Percentiles rank a stretch among this genome's conserved stretches.
Evolutionary conservation across 352 stramenopile genomes (phyloP).

Genomic region (Phytophthora brassicae): DNA sequence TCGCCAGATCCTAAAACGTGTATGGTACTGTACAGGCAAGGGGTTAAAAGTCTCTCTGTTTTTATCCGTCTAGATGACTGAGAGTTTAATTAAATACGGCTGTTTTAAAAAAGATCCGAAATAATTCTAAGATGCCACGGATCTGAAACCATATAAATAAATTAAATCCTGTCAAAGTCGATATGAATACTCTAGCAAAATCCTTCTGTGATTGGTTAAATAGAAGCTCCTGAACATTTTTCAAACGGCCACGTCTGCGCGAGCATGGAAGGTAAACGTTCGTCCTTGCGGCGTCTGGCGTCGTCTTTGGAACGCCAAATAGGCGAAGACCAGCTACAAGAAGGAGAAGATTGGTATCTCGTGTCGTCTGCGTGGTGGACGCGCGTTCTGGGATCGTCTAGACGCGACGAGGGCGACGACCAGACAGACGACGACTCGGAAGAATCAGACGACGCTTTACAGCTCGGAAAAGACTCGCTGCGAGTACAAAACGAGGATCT

Average conservation of each 20-base stretch:
- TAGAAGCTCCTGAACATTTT: too few relatives aligned
- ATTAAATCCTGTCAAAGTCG: too few relatives aligned
- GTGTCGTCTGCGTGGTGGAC: conserved; percentile 60
- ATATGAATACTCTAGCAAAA: too few relatives aligned
- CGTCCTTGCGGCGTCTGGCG: conserved; percentile 14
- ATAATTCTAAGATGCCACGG: too few relatives aligned
- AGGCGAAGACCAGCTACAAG: conserved; percentile 38
- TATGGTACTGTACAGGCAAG: too few relatives aligned
- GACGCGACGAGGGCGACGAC: conserved; percentile 22
- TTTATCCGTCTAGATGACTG: too few relatives aligned
- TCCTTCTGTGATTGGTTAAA: too few relatives aligned
- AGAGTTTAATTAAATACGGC: too few relatives aligned
- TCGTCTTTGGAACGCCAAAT: conserved; percentile 32
- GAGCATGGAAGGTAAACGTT: conserved; percentile 5
- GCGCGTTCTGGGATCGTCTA: conserved; percentile 26
- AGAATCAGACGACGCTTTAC: conserved; percentile 19
- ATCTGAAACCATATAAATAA: too few relatives aligned
- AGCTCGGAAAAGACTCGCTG: conserved; percentile 12
- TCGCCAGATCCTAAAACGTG: too few relatives aligned
- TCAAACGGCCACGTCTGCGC: conserved; percentile 1
- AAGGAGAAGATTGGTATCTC: conserved; percentile 68
- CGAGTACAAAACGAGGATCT: conserved; percentile 48
- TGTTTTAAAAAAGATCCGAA: too few relatives aligned
- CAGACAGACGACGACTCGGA: conserved; percentile 43
- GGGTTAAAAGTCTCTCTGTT: too few relatives aligned